phyloP scores from a whole-genome alignment of 2,329 filamentous ascomycete species.

The Fusarium sp. region DNA sequence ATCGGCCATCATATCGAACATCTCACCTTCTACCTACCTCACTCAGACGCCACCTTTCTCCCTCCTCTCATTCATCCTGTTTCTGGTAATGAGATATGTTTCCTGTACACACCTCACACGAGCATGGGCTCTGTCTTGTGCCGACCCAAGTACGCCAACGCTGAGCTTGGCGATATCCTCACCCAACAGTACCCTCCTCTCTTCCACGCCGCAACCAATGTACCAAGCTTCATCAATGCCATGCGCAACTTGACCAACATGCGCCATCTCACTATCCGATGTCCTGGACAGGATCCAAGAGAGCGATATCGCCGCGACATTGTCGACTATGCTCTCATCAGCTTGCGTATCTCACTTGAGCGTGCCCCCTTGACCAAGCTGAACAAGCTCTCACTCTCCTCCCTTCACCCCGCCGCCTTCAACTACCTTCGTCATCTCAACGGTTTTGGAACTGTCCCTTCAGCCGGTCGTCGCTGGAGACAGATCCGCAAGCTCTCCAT shows the following conservation, averaged over 20 bases:
- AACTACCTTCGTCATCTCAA: slow-evolving; percentile 81
- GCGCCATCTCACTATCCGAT: slow-evolving; percentile 80
- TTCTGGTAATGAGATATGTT: slow-evolving; percentile 82
- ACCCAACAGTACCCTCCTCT: slow-evolving; percentile 89
- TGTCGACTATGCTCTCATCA: slow-evolving; percentile 91
- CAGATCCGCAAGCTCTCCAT: slow-evolving; percentile 82
- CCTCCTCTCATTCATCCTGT: slow-evolving; percentile 84
- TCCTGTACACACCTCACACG: slow-evolving; percentile 83
- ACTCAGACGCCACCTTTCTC: slow-evolving; percentile 82
- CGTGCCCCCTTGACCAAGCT: slow-evolving; percentile 75
- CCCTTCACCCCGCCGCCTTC: slow-evolving; percentile 80
- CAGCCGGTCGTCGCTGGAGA: slow-evolving; percentile 78
- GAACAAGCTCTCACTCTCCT: slow-evolving; percentile 76
- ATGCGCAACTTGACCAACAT: slow-evolving; percentile 77
- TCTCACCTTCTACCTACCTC: slow-evolving; percentile 81
- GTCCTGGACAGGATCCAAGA: slow-evolving; percentile 76
- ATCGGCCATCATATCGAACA: slow-evolving; percentile 85
- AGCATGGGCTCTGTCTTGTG: slow-evolving; percentile 71
- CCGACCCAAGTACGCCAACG: slow-evolving; percentile 82
- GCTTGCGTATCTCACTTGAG: slow-evolving; percentile 85
- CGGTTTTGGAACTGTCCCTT: slow-evolving; percentile 80
- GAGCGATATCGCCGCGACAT: slow-evolving; percentile 81
- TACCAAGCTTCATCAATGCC: slow-evolving; percentile 83
- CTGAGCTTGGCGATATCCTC: slow-evolving; percentile 82
- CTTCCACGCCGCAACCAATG: slow-evolving; percentile 90